Percentiles rank a stretch among this genome's conserved stretches.
These are phyloP conservation scores for Ophiognomonia clavigignenti-juglandacearum DNA, from an alignment of 2,329 filamentous ascomycete species.

Conservation along the genomic window DNA sequence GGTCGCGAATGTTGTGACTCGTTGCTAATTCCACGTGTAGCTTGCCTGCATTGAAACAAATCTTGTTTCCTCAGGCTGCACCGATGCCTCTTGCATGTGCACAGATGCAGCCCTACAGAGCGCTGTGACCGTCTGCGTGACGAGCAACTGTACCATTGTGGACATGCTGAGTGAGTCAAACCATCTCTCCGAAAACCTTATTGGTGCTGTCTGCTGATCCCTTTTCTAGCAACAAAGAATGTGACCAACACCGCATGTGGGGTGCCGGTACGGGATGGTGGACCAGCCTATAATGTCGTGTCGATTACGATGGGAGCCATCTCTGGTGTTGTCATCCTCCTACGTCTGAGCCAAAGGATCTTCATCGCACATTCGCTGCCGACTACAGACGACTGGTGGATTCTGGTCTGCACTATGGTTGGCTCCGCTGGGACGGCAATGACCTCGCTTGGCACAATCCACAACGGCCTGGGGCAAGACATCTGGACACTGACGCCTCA, in stretches of 20 bases:
- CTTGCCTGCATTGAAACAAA: slow-evolving; percentile 7
- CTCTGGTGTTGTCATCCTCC: slow-evolving; percentile 29
- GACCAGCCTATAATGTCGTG: slow-evolving; percentile 6
- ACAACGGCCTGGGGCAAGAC: slow-evolving; percentile 21
- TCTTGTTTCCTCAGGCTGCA: slow-evolving; percentile 4
- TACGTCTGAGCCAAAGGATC: slow-evolving; percentile 32
- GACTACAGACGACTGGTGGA: slow-evolving; percentile 31
- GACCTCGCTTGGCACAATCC: slow-evolving; percentile 32
- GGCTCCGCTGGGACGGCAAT: slow-evolving; percentile 26
- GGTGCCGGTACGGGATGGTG: slow-evolving; percentile 7
- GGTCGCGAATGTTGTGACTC: not conserved
- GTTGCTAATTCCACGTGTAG: not conserved
- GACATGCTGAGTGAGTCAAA: slow-evolving; percentile 1
- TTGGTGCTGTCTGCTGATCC: not conserved
- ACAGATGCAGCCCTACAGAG: slow-evolving; percentile 1
- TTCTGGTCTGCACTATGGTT: slow-evolving; percentile 23
- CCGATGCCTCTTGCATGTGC: slow-evolving; percentile 8
- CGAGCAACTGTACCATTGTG: slow-evolving; percentile 4
- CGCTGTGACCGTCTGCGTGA: slow-evolving; percentile 7
- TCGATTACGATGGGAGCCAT: slow-evolving; percentile 25
- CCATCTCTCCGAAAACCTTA: too few relatives aligned
- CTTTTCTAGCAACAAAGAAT: slow-evolving; percentile 6
- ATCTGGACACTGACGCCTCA: slow-evolving; percentile 18
- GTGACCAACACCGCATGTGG: slow-evolving; percentile 14
- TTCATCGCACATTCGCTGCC: slow-evolving; percentile 27